Evolutionary conservation across 2,329 filamentous ascomycete genomes (phyloP).

Genomic region (Neoascochyta sp.): DNA sequence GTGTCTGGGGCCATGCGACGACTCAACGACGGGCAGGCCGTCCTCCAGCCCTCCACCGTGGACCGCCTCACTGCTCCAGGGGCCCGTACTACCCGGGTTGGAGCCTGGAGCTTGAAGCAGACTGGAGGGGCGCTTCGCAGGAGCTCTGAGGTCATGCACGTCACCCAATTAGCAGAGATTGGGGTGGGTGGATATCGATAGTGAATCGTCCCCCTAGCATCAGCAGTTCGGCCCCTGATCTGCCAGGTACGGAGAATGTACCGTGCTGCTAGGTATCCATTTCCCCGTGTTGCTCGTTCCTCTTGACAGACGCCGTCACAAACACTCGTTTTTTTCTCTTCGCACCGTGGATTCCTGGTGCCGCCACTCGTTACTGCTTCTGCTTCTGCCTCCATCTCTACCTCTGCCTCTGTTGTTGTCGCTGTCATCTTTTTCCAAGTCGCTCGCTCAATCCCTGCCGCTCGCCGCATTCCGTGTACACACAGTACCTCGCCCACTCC

Average conservation of each 20-base stretch:
- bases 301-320: slow-evolving; percentile 15
- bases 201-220: slow-evolving; percentile 25
- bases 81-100: no score
- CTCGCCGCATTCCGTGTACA: slow-evolving; percentile 9
- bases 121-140: slow-evolving; percentile 19
- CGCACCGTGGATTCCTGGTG: no score
- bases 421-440: no score
- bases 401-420: no score
- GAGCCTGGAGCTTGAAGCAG: slow-evolving; percentile 26
- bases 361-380: no score
- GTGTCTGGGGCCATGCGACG: no score
- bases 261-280: slow-evolving; percentile 23
- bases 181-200: slow-evolving; percentile 34
- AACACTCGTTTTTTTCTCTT: no score
- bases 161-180: slow-evolving; percentile 34
- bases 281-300: slow-evolving; percentile 17
- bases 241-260: slow-evolving; percentile 26
- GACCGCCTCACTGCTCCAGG: no score
- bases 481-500: slow-evolving; percentile 19
- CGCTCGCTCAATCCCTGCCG: slow-evolving; percentile 7
- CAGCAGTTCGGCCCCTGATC: slow-evolving; percentile 17
- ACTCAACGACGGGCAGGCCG: no score
- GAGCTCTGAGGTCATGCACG: slow-evolving; percentile 32
- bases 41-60: no score
- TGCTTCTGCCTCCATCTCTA: no score